Base-by-base conservation (phyloP, 1,284 basidiomycete species). In the Melampsora americana region DNA sequence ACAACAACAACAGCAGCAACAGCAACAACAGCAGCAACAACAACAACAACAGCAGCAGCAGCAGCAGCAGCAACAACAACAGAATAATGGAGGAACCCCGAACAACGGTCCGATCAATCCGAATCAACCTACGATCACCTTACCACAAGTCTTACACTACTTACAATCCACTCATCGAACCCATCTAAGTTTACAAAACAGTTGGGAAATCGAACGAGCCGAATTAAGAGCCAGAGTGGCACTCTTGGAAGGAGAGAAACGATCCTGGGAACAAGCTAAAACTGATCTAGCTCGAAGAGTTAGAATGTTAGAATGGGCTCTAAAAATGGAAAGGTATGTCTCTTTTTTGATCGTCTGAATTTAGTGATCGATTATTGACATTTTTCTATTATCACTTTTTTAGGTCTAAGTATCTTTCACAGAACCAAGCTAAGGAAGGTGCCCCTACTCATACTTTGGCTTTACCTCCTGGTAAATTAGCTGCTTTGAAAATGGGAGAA, bases 151-250 rank as follows among this genome's bases (percentile, higher is more conserved):
- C 77, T 87, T 99, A 77, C 95, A 99, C 85, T 98, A 94, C 84
- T 87, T 99, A 66, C 96, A 99, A 85, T 93, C 92, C 69, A 96
- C 99, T 86, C 98, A 95, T 93, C 87, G 96, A 78, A 87, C 93
- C 23, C 84, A 85, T 79, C 95, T 98, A 83, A 90, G 93, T 83
- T 95, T 99, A 85, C 88, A 95, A 81, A 99, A 99, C 83, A 95
- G 98, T 84, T 99, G 95, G 95, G 95, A 98, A 86, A 99, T 99
- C 81, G 95, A 99, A 85, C 87, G 95, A 80, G 95, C 96, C 46
- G 95, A 99, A 85, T 96, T 99, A 93, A 88, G 95, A 91, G 94
- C 95, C 73, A 89, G 95, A 69, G 97, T 99, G 80, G 95, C 95
- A n/a, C 87, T 98, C 69, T 88, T 99, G 72, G 95, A 99, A 83